These are phyloP conservation scores for Xylaria multiplex DNA, from an alignment of 2,329 filamentous ascomycete genomes.

Conservation along the genomic window DNA sequence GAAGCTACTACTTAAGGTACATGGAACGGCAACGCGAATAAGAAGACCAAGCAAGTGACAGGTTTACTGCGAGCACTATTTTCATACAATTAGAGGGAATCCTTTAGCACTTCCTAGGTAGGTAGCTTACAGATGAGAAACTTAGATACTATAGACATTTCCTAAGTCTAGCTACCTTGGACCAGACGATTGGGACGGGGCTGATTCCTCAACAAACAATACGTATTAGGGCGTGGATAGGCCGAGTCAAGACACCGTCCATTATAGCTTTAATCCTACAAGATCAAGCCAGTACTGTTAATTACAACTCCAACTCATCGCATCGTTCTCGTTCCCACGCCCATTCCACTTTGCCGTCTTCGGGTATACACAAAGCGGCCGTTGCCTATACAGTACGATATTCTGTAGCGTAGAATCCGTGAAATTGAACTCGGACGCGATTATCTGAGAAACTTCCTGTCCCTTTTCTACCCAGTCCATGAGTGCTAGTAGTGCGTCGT, in stretches of 20 bases:
- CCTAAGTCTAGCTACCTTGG: not conserved
- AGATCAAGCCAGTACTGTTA: conserved; percentile 17
- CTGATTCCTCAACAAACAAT: not conserved
- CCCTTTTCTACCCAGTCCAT: conserved; percentile 49
- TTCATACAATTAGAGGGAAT: too few species aligned
- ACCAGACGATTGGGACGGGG: not conserved
- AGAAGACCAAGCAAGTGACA: too few species aligned
- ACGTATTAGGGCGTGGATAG: not conserved
- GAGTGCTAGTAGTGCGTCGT: conserved; percentile 42
- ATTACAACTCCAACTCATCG: conserved; percentile 50
- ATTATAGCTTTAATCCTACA: not conserved
- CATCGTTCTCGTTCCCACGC: conserved; percentile 46
- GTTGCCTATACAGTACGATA: conserved; percentile 52
- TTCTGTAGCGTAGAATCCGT: conserved; percentile 39
- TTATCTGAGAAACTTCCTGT: conserved; percentile 39
- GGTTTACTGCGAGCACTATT: too few species aligned
- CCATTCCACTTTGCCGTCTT: conserved; percentile 49
- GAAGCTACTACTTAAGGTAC: too few species aligned
- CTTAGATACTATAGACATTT: not conserved
- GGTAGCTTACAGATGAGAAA: not conserved
- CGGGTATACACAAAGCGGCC: conserved; percentile 54
- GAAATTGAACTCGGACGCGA: conserved; percentile 47
- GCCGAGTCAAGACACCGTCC: not conserved
- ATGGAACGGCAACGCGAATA: too few species aligned
- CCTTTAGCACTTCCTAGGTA: too few species aligned